A percentile compares a stretch with the other conserved stretches of the same genome.
phyloP scores from a whole-genome alignment of 2,329 filamentous ascomycete genomes.

The Aspergillus piperis region DNA sequence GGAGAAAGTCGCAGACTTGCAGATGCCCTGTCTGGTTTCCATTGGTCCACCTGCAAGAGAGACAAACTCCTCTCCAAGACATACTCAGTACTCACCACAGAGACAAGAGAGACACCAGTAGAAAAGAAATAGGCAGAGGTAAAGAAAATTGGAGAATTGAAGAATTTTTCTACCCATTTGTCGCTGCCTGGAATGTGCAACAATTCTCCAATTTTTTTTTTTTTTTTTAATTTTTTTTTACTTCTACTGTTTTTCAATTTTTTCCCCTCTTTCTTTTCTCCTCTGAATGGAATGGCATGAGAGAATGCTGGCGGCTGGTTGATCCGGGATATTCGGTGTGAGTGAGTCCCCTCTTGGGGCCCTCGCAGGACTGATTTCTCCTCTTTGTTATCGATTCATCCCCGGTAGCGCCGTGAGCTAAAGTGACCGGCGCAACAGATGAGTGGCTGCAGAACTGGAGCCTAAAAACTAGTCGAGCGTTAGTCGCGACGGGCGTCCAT shows the following conservation, averaged over 20 bases:
- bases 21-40: no score
- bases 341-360: not conserved
- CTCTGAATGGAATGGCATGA: not conserved
- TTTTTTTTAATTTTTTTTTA: not conserved
- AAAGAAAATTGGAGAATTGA: no score
- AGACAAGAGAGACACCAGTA: no score
- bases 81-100: no score
- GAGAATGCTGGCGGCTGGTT: slow-evolving; percentile 1
- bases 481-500: slow-evolving; percentile 1
- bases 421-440: not conserved
- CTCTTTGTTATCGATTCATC: slow-evolving; percentile 5
- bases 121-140: no score
- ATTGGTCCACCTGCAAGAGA: not conserved
- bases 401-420: slow-evolving; percentile 3
- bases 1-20: not conserved
- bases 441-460: not conserved
- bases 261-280: no score
- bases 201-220: no score
- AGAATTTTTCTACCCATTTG: no score
- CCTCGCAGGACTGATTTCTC: not conserved
- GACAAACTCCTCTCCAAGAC: not conserved
- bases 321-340: not conserved
- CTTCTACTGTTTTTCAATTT: not conserved
- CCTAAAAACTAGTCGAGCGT: slow-evolving; percentile 3
- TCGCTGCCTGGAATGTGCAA: no score